Evolutionary conservation across 768 basidiomycete genomes (phyloP), one percentile per base, ranked within the genome.

Genomic region (Xanthoconium stramineum): DNA sequence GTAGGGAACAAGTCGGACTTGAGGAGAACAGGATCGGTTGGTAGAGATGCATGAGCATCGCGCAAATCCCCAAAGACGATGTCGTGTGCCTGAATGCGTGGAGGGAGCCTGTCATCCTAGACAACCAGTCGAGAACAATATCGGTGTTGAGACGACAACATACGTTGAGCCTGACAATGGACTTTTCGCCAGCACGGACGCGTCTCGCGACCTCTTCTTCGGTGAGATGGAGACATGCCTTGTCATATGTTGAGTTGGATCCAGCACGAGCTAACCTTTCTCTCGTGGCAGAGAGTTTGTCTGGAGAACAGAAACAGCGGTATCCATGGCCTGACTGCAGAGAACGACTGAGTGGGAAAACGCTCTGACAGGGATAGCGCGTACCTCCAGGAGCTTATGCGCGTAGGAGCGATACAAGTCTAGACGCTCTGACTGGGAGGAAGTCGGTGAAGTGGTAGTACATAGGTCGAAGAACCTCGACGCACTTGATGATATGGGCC

Each of bases 1-100:
- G 96, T 98, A 6, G 97, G 97, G 69, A 89, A 96, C 2, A 83
- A 76, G 69, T 99, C 97, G 1, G 90, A 87, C 71, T 99, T 98
- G 57, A 98, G 77, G 5, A 98, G 75, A 44, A 98, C 83, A 24
- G 94, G 93, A 67, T 99, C 97, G 3, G 93, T 95, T 2, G 87
- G 84, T 6, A 91, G 71, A 1, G 89, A 92, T 12, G 82, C 82
- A 63, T 89, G 88, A 0, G 88, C 85, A 68, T 91, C 91, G 58
- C 78, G 83, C 37, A 90, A 68, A 29, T 75, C 67, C 2, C 90
- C 89, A 66, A 94, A 96, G 8, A 96, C 81, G 17, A 95, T 70
- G 63, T 96, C 94, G 1, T 68, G 62, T 0, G 83, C 77, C 6
- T 80, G 67, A 3, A 76, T 71, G 51, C 84, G 78, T 2, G 67